These are phyloP conservation scores for Pseudogymnoascus sp. DNA, from an alignment of 2,329 filamentous ascomycete species.

Conservation along the genomic window DNA sequence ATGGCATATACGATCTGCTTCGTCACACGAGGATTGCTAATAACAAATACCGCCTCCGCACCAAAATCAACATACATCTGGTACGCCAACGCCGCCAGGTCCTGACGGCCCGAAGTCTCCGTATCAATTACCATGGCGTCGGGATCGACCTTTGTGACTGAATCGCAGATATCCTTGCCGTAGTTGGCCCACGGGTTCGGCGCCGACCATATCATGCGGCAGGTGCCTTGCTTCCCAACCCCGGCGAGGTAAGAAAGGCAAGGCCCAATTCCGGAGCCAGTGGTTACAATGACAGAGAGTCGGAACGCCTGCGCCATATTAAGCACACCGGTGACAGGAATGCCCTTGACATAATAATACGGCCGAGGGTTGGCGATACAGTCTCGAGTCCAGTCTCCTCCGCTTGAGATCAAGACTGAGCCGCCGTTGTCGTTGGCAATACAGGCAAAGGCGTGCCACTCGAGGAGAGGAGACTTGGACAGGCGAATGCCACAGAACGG, in stretches of 20 bases:
- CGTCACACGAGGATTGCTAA: conserved; percentile 32
- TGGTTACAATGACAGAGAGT: conserved; percentile 32
- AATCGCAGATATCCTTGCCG: conserved; percentile 28
- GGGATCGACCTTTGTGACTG: conserved; percentile 28
- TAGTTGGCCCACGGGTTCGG: conserved; percentile 30
- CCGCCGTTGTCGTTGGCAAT: conserved; percentile 45
- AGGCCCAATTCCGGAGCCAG: conserved; percentile 34
- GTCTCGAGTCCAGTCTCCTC: conserved; percentile 50
- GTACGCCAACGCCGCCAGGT: conserved; percentile 30
- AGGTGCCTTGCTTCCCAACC: conserved; percentile 17
- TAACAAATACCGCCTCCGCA: conserved; percentile 33
- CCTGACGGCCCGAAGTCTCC: conserved; percentile 26
- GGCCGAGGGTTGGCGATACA: conserved; percentile 44
- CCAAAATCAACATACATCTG: conserved; percentile 24
- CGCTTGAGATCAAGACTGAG: conserved; percentile 48
- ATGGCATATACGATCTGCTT: conserved; percentile 33
- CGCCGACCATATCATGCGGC: conserved; percentile 31
- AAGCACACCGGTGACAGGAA: conserved; percentile 35
- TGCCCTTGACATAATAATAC: conserved; percentile 46
- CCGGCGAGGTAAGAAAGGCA: conserved; percentile 27
- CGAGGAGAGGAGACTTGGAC: conserved; percentile 41
- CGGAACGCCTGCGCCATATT: conserved; percentile 31
- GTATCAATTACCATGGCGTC: conserved; percentile 32
- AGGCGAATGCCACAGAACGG: conserved; percentile 40
- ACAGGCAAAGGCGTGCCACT: conserved; percentile 53